Percentiles rank a stretch among this genome's conserved stretches.
These are phyloP conservation scores for Calocera viscosa DNA, from an alignment of 768 basidiomycete species.

Conservation along the genomic window DNA sequence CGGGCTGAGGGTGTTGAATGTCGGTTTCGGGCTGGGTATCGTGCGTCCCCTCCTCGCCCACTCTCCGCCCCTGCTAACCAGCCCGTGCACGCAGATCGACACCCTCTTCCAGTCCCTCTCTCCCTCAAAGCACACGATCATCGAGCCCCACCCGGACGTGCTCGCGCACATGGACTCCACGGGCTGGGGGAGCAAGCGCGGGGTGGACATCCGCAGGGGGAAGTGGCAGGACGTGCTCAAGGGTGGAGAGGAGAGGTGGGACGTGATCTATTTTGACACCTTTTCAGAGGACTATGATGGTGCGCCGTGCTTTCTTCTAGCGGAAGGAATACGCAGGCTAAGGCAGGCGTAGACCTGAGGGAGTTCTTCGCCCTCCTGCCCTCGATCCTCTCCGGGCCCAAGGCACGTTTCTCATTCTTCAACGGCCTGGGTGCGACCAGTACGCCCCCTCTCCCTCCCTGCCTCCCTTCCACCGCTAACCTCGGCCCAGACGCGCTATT, in stretches of 20 bases:
- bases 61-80: neutral
- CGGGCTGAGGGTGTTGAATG: conserved; percentile 62
- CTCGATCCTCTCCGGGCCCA: conserved; percentile 56
- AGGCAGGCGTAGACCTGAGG: conserved; percentile 41
- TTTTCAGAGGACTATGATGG: conserved; percentile 78
- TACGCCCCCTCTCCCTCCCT: conserved; percentile 29
- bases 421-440: conserved; percentile 94
- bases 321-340: neutral
- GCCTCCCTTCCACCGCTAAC: conserved; percentile 8
- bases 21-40: conserved; percentile 92
- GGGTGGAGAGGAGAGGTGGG: conserved; percentile 55
- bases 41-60: conserved; percentile 32
- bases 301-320: conserved; percentile 20
- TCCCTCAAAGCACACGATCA: conserved; percentile 70
- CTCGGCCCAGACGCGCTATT: conserved; percentile 57
- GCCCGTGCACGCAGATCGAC: conserved; percentile 59
- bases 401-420: conserved; percentile 86
- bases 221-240: conserved; percentile 84
- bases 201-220: conserved; percentile 72
- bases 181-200: conserved; percentile 66
- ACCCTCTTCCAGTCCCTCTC: conserved; percentile 56
- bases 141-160: conserved; percentile 90
- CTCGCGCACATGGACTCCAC: conserved; percentile 59
- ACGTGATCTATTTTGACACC: conserved; percentile 83
- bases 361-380: conserved; percentile 73